Evolutionary conservation across 192 early-diverging fungal species (phyloP).

Genomic region (Backusella parvicylindrica): DNA sequence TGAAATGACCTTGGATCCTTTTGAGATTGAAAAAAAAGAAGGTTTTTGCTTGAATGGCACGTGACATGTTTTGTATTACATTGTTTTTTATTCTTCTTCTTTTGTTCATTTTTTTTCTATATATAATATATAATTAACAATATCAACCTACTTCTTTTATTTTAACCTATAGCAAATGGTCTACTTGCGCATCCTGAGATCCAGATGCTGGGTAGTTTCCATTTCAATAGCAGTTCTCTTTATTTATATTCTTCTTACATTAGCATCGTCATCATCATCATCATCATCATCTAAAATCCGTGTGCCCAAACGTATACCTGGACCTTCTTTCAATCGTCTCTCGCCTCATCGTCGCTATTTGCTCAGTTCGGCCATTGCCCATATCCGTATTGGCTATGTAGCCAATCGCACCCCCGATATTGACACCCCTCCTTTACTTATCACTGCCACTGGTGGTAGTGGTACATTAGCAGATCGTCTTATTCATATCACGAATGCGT

Average conservation of each 20-base stretch:
- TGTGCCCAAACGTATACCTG: neutral
- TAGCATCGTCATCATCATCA: neutral
- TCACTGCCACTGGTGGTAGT: neutral
- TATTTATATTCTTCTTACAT: neutral
- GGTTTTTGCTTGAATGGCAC: neutral
- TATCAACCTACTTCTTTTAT: too few relatives aligned
- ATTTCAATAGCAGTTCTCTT: neutral
- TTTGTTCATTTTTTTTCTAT: neutral
- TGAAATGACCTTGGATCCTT: neutral
- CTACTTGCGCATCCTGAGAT: neutral
- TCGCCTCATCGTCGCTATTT: neutral
- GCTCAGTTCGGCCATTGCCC: conserved; percentile 13
- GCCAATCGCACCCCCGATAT: conserved; percentile 26
- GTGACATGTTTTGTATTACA: neutral
- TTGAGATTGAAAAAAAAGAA: neutral
- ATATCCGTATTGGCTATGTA: conserved; percentile 23
- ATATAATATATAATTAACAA: neutral
- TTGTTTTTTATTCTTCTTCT: too few relatives aligned
- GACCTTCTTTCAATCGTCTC: neutral
- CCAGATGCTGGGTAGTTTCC: neutral
- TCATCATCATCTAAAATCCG: neutral
- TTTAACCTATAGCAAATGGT: neutral
- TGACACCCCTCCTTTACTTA: conserved; percentile 23
- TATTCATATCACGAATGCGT: conserved; percentile 14
- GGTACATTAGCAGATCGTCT: conserved; percentile 13